Evolutionary conservation across 306 rosid species (phyloP), one percentile per base, ranked within the genome.

Genomic region (Coriaria nepalensis): DNA sequence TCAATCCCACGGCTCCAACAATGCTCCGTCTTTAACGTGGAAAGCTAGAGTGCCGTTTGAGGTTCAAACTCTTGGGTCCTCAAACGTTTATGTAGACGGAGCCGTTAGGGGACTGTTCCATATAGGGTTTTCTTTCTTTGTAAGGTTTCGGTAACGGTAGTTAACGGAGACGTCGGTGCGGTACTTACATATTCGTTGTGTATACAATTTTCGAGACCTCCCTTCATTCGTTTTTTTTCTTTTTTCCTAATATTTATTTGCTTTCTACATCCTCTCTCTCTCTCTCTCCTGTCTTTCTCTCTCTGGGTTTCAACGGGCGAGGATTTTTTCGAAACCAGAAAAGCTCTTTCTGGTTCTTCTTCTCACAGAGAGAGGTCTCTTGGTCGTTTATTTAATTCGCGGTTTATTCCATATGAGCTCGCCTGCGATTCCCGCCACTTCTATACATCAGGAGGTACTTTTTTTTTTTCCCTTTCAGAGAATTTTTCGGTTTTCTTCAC

Each of bases 261-360:
- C 5, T n/a, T 13, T 37, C 37, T 47, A 42, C 4, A 5, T 45
- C 13, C 47, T 35, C 11, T 50, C 2, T 33, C 39, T 35, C 43
- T 48, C 45, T 63, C 43, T 37, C 29, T 20, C 29, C 29, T 20
- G 2, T 47, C 51, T 46, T 36, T 53, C 55, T 53, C 67, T 60
- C 63, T 59, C 76, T 48, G 73, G 38, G 84, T 79, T 84, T 90
- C 94, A 90, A 90, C 98, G 95, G 90, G 94, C 97, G 87, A 84
- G 75, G 86, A 70, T 78, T 90, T 84, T 20, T 84, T 81, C 88
- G 90, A 83, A 90, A 77, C 78, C 58, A 66, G 40, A 61, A 49
- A 51, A 69, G 76, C 70, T 66, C 48, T 47, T 45, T 43, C 67
- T 55, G 50, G 33, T 45, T 46, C 33, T 60, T n/a, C n/a, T 55